These are phyloP conservation scores for Clathrus columnatus DNA, from an alignment of 768 basidiomycete species.

Conservation along the genomic window DNA sequence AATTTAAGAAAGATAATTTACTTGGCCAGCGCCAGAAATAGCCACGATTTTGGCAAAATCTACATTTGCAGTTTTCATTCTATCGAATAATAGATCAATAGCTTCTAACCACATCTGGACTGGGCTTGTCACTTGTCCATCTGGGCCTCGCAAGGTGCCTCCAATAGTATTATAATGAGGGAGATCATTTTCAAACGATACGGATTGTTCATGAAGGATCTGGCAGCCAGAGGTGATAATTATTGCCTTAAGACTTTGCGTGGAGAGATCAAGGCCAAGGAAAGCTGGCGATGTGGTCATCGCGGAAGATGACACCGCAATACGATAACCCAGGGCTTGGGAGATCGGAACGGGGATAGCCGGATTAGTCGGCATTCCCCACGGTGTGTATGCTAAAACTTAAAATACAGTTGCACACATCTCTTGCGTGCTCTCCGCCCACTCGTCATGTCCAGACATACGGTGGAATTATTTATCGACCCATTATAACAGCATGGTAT, in stretches of 20 bases:
- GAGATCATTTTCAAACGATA: conserved; percentile 76
- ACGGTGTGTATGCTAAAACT: not conserved
- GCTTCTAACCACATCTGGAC: conserved; percentile 83
- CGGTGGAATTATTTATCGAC: too few species aligned
- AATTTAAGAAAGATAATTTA: conserved; percentile 21
- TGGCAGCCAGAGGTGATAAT: conserved; percentile 48
- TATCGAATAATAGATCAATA: conserved; percentile 64
- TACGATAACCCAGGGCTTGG: not conserved
- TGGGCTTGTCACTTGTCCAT: conserved; percentile 72
- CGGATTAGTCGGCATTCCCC: not conserved
- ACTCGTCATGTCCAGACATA: not conserved
- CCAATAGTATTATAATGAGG: conserved; percentile 57
- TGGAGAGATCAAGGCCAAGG: conserved; percentile 81
- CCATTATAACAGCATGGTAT: too few species aligned
- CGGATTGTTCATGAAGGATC: conserved; percentile 58
- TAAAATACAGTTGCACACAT: not conserved
- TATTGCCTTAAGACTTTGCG: conserved; percentile 76
- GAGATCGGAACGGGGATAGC: not conserved
- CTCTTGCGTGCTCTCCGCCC: not conserved
- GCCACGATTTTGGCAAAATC: conserved; percentile 49
- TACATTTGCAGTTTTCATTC: conserved; percentile 50
- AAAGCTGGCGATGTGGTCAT: conserved; percentile 29
- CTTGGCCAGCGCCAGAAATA: conserved; percentile 75
- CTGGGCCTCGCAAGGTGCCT: conserved; percentile 56
- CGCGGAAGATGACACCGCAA: not conserved